A percentile compares a stretch with the other conserved stretches of the same genome.
phyloP scores from a whole-genome alignment of 129 eudicot genomes.

The Artemisia tridentata region DNA sequence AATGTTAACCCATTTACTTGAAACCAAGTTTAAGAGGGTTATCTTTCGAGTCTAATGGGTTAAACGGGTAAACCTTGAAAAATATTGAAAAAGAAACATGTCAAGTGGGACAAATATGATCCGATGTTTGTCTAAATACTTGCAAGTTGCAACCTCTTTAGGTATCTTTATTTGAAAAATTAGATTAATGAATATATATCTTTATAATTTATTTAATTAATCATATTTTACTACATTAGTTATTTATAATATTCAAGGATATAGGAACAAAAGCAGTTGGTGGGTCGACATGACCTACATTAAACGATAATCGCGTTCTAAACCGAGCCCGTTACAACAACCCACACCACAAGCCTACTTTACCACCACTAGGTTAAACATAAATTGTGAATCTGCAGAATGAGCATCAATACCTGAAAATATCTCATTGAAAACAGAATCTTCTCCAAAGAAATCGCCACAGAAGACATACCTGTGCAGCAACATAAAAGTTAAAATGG shows the following conservation, averaged over 20 bases:
- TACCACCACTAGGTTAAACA: too few species aligned
- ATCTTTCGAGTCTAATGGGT: too few species aligned
- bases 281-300: too few species aligned
- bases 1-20: not conserved
- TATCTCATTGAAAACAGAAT: slow-evolving; percentile 79
- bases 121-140: too few species aligned
- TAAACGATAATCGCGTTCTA: too few species aligned
- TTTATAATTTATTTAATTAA: not conserved
- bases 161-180: not conserved
- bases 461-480: slow-evolving; percentile 80
- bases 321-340: too few species aligned
- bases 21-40: too few species aligned
- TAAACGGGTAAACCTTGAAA: not conserved
- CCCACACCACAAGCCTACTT: too few species aligned
- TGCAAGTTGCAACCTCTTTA: not conserved
- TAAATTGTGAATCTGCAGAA: too few species aligned
- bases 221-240: too few species aligned
- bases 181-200: not conserved
- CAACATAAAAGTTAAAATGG: slow-evolving; percentile 8
- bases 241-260: too few species aligned
- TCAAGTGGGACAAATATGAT: not conserved
- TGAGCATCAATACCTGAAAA: slow-evolving; percentile 69
- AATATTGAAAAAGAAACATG: not conserved
- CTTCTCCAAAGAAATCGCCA: slow-evolving; percentile 94
- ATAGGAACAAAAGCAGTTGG: too few species aligned